Conservation (phyloP, 129 eudicot genomes). For the Pseudognaphalium luteoalbum region DNA sequence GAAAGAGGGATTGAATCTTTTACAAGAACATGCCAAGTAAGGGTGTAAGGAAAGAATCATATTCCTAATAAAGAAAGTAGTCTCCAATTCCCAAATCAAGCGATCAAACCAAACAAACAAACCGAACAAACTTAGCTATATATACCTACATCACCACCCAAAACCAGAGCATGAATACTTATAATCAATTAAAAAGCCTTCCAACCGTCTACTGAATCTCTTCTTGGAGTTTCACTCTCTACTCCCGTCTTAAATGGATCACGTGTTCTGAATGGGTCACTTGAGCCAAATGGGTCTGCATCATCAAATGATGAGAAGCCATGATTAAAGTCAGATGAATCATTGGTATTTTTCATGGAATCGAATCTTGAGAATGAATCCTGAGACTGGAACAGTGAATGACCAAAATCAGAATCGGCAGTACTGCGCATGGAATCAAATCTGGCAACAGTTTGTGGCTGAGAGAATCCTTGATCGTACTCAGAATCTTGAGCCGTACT, state of each 20-base stretch:
- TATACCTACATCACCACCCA: not conserved
- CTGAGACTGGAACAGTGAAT: conserved; percentile 49
- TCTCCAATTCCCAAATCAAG: not conserved
- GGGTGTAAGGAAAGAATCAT: not conserved
- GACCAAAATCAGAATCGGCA: conserved; percentile 56
- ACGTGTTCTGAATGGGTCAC: conserved; percentile 43
- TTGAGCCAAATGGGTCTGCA: conserved; percentile 56
- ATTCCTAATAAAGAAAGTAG: conserved; percentile 12
- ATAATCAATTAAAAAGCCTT: not conserved
- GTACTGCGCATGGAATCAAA: conserved; percentile 67
- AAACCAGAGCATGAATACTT: not conserved
- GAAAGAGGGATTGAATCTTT: conserved; percentile 15
- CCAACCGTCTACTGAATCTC: not conserved
- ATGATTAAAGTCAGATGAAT: conserved; percentile 44
- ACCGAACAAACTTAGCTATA: not conserved
- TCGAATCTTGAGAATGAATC: conserved; percentile 63
- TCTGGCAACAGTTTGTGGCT: conserved; percentile 40
- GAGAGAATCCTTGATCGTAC: conserved; percentile 41
- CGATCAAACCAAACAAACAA: not conserved
- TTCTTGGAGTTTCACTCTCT: conserved; percentile 40
- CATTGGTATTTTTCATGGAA: conserved; percentile 53
- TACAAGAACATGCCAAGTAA: not conserved
- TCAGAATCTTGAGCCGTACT: conserved; percentile 59
- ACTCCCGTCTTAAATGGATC: conserved; percentile 28
- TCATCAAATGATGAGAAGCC: conserved; percentile 76